Conservation (phyloP, 768 basidiomycete genomes). For the Suillus luteus region DNA sequence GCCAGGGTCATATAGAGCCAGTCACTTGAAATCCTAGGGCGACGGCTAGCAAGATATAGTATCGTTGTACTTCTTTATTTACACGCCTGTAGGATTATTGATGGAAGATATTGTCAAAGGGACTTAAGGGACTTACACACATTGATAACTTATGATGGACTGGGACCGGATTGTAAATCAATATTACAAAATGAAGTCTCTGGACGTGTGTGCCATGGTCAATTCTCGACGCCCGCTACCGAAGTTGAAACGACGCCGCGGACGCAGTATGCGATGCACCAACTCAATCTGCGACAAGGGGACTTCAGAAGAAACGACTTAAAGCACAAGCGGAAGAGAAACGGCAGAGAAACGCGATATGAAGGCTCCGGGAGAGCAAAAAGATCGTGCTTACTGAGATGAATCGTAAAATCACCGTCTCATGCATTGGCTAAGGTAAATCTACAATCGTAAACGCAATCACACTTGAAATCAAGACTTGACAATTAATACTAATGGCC, state of each 20-base stretch:
- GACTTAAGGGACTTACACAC: not conserved
- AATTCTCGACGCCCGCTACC: slow-evolving; percentile 46
- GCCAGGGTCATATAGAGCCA: slow-evolving; percentile 19
- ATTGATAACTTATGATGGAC: too few relatives aligned
- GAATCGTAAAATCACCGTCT: too few relatives aligned
- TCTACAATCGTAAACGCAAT: too few relatives aligned
- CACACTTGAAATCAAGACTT: not conserved
- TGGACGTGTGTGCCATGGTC: too few relatives aligned
- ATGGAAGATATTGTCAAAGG: not conserved
- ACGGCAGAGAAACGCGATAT: slow-evolving; percentile 67
- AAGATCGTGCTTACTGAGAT: slow-evolving; percentile 73
- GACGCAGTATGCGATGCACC: slow-evolving; percentile 72
- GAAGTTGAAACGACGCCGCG: slow-evolving; percentile 39
- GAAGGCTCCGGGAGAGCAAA: slow-evolving; percentile 82
- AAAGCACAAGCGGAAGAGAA: slow-evolving; percentile 69
- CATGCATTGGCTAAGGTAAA: too few relatives aligned
- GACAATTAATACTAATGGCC: not conserved
- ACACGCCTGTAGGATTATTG: not conserved
- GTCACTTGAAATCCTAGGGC: not conserved
- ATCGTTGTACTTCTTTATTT: not conserved
- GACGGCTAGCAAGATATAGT: not conserved
- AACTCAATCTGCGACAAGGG: slow-evolving; percentile 81
- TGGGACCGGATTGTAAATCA: too few relatives aligned
- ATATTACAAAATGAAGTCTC: too few relatives aligned
- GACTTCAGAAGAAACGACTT: slow-evolving; percentile 85